Base-by-base conservation (phyloP, 148 eudicot species). In the Silene latifolia region DNA sequence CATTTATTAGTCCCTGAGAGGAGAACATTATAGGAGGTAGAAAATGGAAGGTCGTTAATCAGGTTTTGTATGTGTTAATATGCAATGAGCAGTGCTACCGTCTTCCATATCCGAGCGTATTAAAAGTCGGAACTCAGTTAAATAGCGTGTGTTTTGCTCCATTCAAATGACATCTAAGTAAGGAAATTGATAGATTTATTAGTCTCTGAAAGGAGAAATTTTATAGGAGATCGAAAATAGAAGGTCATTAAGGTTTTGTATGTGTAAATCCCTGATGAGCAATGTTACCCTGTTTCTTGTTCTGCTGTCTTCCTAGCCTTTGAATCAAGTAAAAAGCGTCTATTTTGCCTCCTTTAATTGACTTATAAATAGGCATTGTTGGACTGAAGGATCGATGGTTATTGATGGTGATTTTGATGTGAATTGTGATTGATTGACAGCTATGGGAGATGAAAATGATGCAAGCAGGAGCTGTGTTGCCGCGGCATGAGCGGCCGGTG, bases 371-470 rank as follows among this genome's bases (percentile, higher is more conserved):
- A 12, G 17, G 56, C 53, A 13, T 51, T 51, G 15, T 56, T 75
- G 75, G 72, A 79, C 77, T 73, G 53, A 56, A 4, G 35, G 35
- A 32, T 32, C 5, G 5, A 32, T 32, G 35, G 35, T 32, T 32
- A 4, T 71, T 74, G 58, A 7, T 21, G 6, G 65, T 24, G 54
- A 54, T 71, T 61, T 78, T 63, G 67, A 73, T 78, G 63, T 70
- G 64, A n/a, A 51, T 60, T 29, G 24, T 63, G 20, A 58, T 59
- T 67, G 76, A 63, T 81, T 71, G 71, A 32, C 77, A 94, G 98
- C 32, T 90, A 17, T 94, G 98, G 98, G 98, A 95, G 74, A 10
- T 85, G 81, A 95, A 95, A 56, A 85, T 95, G 98, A 90, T 92
- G 86, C 89, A 88, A 77, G 93, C 92, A 42, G 98, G 96, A 61